Evolutionary conservation across 768 basidiomycete species (phyloP), one percentile per base, ranked within the genome.

Genomic region (Tricholoma furcatifolium): DNA sequence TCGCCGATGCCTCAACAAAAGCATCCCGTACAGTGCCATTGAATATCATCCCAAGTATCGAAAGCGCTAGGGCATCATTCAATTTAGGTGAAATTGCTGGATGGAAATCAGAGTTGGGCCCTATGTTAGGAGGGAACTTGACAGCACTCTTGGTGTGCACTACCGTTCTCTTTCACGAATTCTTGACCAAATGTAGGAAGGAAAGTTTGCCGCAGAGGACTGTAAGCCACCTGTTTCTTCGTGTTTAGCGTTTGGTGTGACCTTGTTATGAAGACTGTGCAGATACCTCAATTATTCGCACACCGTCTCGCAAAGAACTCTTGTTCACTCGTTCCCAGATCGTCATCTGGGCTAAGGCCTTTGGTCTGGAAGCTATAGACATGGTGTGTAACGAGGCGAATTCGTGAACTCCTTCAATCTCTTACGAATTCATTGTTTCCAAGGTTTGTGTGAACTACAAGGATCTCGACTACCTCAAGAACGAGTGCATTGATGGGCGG

Each of bases 191-290:
- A 35, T 32, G n/a, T 23, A 1, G 41, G 34, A 36, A 2, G 9
- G 15, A 17, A 59, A 96, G 94, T 98, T 97, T 66, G 94, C 91
- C 2, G 91, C 93, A 18, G 94, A 98, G 73, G 94, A 98, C 62
- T 96, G 92, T 93, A 67, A 79, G 63, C 20, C 43, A n/a, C 48
- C 42, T 27, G 58, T 32, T 31, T 17, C 53, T 42, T 11, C 36
- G 36, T 9, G 31, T 43, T 51, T 35, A 17, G 14, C 40, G n/a
- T 40, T 39, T 24, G 30, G 32, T 15, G 42, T 27, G 40, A 59
- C 57, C 15, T 53, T 36, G 30, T 39, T n/a, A 27, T 14, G 18
- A 53, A 96, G 93, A 92, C 67, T 97, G 95, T 61, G 93, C 94
- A 0, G 89, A 93, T 64, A 88, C 93, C 2, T 83, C 83, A 5